Evolutionary conservation across 179 eudicot species (phyloP).

Genomic region (Monotropa hypopitys): DNA sequence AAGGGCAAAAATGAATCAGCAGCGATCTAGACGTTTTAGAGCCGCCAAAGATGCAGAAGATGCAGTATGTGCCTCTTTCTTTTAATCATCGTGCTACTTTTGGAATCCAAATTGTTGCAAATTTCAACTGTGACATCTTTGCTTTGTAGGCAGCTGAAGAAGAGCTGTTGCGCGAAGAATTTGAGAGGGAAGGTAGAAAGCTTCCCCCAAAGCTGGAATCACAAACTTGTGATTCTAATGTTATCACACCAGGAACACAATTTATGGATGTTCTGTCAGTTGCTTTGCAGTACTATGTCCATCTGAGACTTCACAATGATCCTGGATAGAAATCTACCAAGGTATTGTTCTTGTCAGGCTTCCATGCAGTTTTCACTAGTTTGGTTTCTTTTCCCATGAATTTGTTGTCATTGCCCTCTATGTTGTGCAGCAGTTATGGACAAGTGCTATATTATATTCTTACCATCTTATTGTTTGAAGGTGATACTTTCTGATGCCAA

Average conservation of each 20-base stretch:
- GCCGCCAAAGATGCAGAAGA: slow-evolving; percentile 97
- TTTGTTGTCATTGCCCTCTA: background rate
- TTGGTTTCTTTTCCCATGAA: background rate
- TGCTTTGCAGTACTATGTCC: slow-evolving; percentile 30
- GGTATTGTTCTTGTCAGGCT: slow-evolving; percentile 20
- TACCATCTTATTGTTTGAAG: slow-evolving; percentile 25
- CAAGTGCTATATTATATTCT: background rate
- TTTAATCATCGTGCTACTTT: background rate
- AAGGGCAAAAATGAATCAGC: slow-evolving; percentile 78
- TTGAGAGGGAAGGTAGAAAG: slow-evolving; percentile 32
- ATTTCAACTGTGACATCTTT: background rate
- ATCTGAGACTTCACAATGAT: slow-evolving; percentile 22
- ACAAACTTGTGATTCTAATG: slow-evolving; percentile 41
- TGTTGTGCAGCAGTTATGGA: background rate
- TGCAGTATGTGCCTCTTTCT: slow-evolving; percentile 40
- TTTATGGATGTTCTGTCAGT: slow-evolving; percentile 47
- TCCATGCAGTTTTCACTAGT: slow-evolving; percentile 4
- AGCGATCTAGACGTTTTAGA: slow-evolving; percentile 55
- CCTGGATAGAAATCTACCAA: slow-evolving; percentile 43
- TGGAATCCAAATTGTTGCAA: background rate
- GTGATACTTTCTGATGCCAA: slow-evolving; percentile 62
- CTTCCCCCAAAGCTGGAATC: slow-evolving; percentile 38
- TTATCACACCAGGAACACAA: slow-evolving; percentile 59
- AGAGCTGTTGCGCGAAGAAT: slow-evolving; percentile 28
- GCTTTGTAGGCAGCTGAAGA: slow-evolving; percentile 48